Evolutionary conservation across 441 rosid species (phyloP).

Genomic region (Omphalea diandra): DNA sequence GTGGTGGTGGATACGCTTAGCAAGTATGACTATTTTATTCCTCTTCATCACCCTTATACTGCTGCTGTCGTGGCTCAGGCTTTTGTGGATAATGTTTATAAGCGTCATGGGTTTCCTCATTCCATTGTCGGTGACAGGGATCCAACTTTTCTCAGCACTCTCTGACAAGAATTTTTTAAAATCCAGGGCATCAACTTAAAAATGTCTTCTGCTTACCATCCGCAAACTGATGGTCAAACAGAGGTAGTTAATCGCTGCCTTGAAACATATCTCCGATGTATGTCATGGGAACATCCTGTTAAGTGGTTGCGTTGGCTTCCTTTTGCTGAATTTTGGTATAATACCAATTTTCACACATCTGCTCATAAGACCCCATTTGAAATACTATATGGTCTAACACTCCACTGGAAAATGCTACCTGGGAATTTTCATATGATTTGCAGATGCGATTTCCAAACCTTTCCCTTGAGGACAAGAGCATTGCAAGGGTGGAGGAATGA

Average conservation of each 20-base stretch:
- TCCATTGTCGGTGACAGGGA: not conserved
- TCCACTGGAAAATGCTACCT: not conserved
- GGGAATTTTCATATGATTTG: too few species aligned
- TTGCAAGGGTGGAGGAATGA: too few species aligned
- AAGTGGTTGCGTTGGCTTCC: not conserved
- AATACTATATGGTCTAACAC: not conserved
- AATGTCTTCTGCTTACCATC: not conserved
- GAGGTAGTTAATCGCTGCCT: not conserved
- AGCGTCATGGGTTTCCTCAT: not conserved
- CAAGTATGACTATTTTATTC: not conserved
- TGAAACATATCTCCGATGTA: not conserved
- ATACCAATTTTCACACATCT: not conserved
- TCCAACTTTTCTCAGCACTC: not conserved
- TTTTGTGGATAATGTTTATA: not conserved
- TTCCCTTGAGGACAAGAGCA: too few species aligned
- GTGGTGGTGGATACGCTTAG: not conserved
- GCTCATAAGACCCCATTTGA: not conserved
- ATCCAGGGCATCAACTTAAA: not conserved
- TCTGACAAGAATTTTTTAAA: not conserved
- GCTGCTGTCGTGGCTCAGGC: not conserved
- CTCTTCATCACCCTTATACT: not conserved
- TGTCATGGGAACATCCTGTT: not conserved
- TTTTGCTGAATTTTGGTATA: not conserved
- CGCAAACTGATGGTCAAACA: not conserved
- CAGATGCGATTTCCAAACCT: too few species aligned